Evolutionary conservation across 306 rosid species (phyloP), one percentile per base, ranked within the genome.

Genomic region (Quercus ilex): DNA sequence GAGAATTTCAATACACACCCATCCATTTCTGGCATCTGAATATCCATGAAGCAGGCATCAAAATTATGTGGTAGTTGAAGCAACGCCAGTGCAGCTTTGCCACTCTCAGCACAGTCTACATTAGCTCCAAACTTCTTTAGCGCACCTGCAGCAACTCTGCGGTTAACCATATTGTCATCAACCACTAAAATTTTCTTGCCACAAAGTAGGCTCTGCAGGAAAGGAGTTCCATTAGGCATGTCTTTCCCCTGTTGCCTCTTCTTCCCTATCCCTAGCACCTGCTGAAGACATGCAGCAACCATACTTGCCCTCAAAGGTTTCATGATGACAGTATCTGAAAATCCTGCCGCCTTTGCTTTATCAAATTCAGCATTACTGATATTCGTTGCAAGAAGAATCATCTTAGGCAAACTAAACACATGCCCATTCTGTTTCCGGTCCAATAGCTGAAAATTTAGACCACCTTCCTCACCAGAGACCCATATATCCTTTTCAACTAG

Each of bases 21-120:
- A 69, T 96, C 99, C 99, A 96, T 96, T 81, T 96, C 99, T 11
- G 99, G 99, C 99, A 96, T 96, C 77, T 96, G 99, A 81, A 96
- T 93, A 80, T 96, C 99, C 99, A 96, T 96, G 89, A 96, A 96
- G 84, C 99, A 96, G 23, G 99, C 99, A 86, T 96, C 97, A 57
- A 96, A 93, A 71, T 73, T 41, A 72, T 96, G 98, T 13, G 99
- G 99, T 41, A 90, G 78, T 69, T 91, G 86, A 88, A 96, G 99
- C 90, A 89, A 76, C 10, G 80, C 85, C 82, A 96, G 97, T 14
- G 99, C 98, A 74, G 87, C 86, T 88, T 91, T 89, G 57, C 99
- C 99, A 35, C 99, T 93, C 25, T 87, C 98, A 2, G 82, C 98
- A 67, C 99, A 96, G 76, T 82, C 90, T 7, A 91, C 99, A 55